These are phyloP conservation scores for Zoysia pacifica DNA, from an alignment of 176 grass and related monocot genomes.

Conservation along the genomic window DNA sequence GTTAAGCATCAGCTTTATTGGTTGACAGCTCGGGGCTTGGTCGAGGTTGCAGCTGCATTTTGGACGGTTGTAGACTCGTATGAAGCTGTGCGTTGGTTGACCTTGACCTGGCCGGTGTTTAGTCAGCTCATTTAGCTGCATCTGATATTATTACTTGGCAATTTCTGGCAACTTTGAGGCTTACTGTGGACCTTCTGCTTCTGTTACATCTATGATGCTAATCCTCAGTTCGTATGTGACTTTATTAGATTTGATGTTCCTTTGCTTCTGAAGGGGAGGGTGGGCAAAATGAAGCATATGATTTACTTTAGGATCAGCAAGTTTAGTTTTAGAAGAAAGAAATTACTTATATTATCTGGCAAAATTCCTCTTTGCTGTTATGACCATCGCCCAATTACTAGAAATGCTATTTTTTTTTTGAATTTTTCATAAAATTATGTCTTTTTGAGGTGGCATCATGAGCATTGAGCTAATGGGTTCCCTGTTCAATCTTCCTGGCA, in stretches of 20 bases:
- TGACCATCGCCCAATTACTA: constrained; percentile 12
- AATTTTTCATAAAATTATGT: constrained; percentile 13
- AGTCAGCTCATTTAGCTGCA: not conserved
- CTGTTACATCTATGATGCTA: not conserved
- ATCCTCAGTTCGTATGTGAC: not conserved
- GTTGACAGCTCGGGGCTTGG: not conserved
- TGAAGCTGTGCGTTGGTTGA: not conserved
- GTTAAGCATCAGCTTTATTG: not conserved
- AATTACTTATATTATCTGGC: constrained; percentile 21
- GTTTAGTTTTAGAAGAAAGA: not conserved
- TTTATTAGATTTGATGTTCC: not conserved
- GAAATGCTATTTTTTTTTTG: constrained; percentile 14
- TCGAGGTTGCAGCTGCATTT: constrained; percentile 19
- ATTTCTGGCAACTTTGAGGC: not conserved
- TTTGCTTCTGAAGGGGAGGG: constrained; percentile 2
- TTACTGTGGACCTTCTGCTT: constrained; percentile 11
- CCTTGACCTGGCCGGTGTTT: not conserved
- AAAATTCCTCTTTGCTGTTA: constrained; percentile 8
- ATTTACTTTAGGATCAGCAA: not conserved
- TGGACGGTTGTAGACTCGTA: not conserved
- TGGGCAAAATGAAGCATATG: not conserved
- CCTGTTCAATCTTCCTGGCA: constrained; percentile 48
- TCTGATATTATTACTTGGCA: not conserved
- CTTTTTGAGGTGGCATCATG: constrained; percentile 29
- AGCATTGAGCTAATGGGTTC: constrained; percentile 39